phyloP scores from a whole-genome alignment of 352 stramenopile species.

The Salisapilia sapeloensis region DNA sequence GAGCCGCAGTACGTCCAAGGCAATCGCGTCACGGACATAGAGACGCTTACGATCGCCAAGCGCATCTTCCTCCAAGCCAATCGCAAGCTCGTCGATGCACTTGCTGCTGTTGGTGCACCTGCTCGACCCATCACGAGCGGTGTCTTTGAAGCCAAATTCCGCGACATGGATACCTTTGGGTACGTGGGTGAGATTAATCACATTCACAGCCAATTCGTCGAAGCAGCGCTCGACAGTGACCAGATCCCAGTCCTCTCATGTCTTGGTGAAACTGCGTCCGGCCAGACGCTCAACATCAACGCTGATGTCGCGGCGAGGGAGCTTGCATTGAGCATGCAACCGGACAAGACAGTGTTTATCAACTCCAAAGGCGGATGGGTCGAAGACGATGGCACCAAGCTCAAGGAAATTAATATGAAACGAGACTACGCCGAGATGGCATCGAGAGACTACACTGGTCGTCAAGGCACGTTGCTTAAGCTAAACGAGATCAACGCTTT shows the following conservation, averaged over 20 bases:
- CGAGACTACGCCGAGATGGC: slow-evolving; percentile 68
- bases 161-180: slow-evolving; percentile 67
- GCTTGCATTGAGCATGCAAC: slow-evolving; percentile 63
- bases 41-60: slow-evolving; percentile 75
- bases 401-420: slow-evolving; percentile 67
- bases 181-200: slow-evolving; percentile 73
- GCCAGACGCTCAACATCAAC: slow-evolving; percentile 82
- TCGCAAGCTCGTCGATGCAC: slow-evolving; percentile 58
- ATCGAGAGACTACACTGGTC: slow-evolving; percentile 68
- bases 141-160: slow-evolving; percentile 73
- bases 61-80: slow-evolving; percentile 76
- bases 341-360: slow-evolving; percentile 81
- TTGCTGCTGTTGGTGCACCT: slow-evolving; percentile 40
- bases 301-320: slow-evolving; percentile 72
- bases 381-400: slow-evolving; percentile 70
- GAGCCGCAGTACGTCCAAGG: slow-evolving; percentile 79
- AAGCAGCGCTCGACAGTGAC: slow-evolving; percentile 38
- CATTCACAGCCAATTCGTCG: slow-evolving; percentile 52
- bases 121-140: slow-evolving; percentile 69
- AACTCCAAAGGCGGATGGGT: slow-evolving; percentile 82
- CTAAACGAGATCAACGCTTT: slow-evolving; percentile 83
- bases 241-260: slow-evolving; percentile 79
- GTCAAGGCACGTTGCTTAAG: slow-evolving; percentile 83
- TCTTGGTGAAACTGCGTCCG: slow-evolving; percentile 49
- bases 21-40: slow-evolving; percentile 76